A percentile compares a stretch with the other conserved stretches of the same genome.
phyloP scores from a whole-genome alignment of 352 stramenopile species.

The Phytophthora sansomeana region DNA sequence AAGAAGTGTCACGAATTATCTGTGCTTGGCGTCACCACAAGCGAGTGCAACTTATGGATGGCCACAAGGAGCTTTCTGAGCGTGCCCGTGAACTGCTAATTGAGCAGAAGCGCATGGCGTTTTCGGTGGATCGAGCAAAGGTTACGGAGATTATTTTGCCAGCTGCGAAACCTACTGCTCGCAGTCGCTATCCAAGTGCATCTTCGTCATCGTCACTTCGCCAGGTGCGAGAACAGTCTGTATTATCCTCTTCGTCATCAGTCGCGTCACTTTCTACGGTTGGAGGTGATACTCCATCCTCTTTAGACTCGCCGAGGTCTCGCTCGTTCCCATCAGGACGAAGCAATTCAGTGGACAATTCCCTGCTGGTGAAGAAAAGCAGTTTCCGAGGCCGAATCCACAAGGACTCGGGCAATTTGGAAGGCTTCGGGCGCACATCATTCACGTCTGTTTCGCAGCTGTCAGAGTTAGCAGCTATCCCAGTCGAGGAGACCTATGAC shows the following conservation, averaged over 20 bases:
- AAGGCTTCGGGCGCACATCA: conserved; percentile 73
- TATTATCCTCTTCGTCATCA: conserved; percentile 51
- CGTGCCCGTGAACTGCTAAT: conserved; percentile 82
- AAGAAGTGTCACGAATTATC: conserved; percentile 85
- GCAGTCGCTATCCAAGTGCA: conserved; percentile 61
- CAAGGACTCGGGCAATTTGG: conserved; percentile 55
- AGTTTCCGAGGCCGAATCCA: conserved; percentile 51
- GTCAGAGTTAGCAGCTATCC: conserved; percentile 52
- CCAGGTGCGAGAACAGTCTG: conserved; percentile 47
- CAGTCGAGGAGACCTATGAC: conserved; percentile 34
- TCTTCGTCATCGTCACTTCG: conserved; percentile 48
- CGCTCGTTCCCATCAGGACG: conserved; percentile 38
- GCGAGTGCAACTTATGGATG: conserved; percentile 87
- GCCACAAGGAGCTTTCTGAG: conserved; percentile 86
- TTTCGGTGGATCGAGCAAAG: conserved; percentile 83
- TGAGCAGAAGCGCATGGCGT: conserved; percentile 89
- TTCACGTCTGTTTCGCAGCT: conserved; percentile 79
- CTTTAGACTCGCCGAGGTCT: conserved; percentile 35
- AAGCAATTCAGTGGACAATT: conserved; percentile 58
- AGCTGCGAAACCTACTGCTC: conserved; percentile 49
- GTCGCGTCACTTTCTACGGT: conserved; percentile 45
- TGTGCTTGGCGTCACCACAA: conserved; percentile 88
- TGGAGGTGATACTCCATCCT: conserved; percentile 35
- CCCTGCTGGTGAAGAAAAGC: conserved; percentile 56
- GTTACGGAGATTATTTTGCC: conserved; percentile 89